phyloP scores from a whole-genome alignment of 768 basidiomycete species.

The Paxillus rubicundulus region DNA sequence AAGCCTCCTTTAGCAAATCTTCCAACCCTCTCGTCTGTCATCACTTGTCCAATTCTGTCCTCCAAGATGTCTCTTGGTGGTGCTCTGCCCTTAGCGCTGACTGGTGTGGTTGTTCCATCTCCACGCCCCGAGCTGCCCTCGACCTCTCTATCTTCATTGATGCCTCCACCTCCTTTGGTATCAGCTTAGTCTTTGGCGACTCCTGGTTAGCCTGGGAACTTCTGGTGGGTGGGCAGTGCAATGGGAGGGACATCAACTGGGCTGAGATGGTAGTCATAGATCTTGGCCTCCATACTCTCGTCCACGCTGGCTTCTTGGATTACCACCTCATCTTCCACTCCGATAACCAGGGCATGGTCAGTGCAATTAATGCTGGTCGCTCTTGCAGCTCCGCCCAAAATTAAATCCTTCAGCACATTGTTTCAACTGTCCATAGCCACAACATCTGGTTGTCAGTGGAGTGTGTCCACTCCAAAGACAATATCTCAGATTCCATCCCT shows the following conservation, averaged over 20 bases:
- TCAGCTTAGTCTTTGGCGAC: slow-evolving; percentile 36
- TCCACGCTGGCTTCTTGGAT: slow-evolving; percentile 21
- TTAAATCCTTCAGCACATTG: too few species aligned
- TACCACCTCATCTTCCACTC: slow-evolving; percentile 32
- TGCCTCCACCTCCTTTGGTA: slow-evolving; percentile 39
- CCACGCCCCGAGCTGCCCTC: slow-evolving; percentile 5
- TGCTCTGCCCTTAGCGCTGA: neutral
- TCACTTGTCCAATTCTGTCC: neutral
- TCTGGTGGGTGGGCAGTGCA: slow-evolving; percentile 18
- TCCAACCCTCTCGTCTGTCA: neutral
- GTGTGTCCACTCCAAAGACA: too few species aligned
- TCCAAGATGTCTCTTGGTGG: neutral
- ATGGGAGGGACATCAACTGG: slow-evolving; percentile 43
- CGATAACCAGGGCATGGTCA: too few species aligned
- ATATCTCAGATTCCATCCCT: too few species aligned
- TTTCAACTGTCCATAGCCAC: too few species aligned
- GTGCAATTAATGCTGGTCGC: too few species aligned
- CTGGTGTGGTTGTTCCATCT: neutral
- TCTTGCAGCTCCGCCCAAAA: too few species aligned
- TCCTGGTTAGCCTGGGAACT: slow-evolving; percentile 42
- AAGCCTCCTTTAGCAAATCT: slow-evolving; percentile 18
- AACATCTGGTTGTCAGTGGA: too few species aligned
- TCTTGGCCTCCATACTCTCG: slow-evolving; percentile 34
- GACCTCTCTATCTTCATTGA: slow-evolving; percentile 35
- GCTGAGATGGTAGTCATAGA: slow-evolving; percentile 46